Percentiles rank a stretch among this genome's conserved stretches.
phyloP scores from a whole-genome alignment of 1,139 yeast genomes.

The Yamadazyma songkhlaensis region DNA sequence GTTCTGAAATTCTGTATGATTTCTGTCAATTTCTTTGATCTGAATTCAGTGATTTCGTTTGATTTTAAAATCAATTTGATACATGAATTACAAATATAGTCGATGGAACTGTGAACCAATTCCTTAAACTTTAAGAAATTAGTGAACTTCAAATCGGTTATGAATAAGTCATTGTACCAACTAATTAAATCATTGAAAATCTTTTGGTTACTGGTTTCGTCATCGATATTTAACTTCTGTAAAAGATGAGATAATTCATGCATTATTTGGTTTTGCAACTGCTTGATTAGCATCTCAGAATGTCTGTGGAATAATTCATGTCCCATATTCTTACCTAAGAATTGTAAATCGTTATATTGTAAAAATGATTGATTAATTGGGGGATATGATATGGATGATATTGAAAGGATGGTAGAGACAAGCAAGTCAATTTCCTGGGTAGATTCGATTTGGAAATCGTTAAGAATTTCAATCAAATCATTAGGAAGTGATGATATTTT shows the following conservation, averaged over 20 bases:
- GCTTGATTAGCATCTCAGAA: conserved; percentile 16
- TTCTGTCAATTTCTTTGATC: conserved; percentile 28
- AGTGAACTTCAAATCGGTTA: conserved; percentile 23
- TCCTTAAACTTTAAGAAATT: conserved; percentile 27
- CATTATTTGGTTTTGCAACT: conserved; percentile 10
- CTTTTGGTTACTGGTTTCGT: conserved; percentile 7
- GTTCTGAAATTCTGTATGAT: conserved; percentile 20
- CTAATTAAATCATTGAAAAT: conserved; percentile 9
- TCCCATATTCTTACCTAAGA: conserved; percentile 17
- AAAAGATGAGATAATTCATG: conserved; percentile 12
- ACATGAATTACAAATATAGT: conserved; percentile 30
- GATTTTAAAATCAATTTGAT: conserved; percentile 24
- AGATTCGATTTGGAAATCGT: conserved; percentile 19
- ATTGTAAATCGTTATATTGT: conserved; percentile 34
- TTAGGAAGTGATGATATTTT: conserved; percentile 22
- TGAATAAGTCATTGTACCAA: conserved; percentile 25
- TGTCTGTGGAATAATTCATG: conserved; percentile 5
- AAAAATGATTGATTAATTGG: conserved; percentile 29
- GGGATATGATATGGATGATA: conserved; percentile 35
- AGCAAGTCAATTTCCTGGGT: conserved; percentile 10
- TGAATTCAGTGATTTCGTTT: conserved; percentile 37
- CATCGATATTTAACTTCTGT: conserved; percentile 9
- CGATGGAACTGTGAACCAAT: conserved; percentile 25
- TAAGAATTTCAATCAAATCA: conserved; percentile 18
- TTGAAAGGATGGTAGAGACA: conserved; percentile 27